Base-by-base conservation (phyloP, 495 filamentous ascomycete genomes). In the Xylaria nigripes region DNA sequence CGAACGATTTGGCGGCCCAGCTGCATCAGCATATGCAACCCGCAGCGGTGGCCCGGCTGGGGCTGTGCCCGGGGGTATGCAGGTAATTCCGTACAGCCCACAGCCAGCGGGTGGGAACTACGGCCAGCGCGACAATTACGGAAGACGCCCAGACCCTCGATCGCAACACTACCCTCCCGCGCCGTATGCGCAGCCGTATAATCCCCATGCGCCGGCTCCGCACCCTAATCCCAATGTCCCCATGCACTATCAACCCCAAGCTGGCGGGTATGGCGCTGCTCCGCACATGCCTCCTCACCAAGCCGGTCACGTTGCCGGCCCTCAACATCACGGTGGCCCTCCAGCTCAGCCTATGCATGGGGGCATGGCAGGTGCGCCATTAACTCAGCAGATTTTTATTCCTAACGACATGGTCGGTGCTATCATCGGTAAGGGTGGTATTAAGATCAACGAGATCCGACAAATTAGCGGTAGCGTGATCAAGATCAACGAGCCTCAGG, bases 381-480 rank as follows among this genome's bases (percentile, higher is more conserved):
- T 98, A 59, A 98, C 93, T 1, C 93, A 98, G 66, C 93, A 98
- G 70, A 98, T 98, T 59, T 98, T 84, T 72, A 98, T 98, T 64
- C 93, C 93, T 42, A 98, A 98, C 69, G 93, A 98, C 64, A 98
- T 98, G 93, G 93, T 98, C 49, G 93, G 93, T 46, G 93, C 93
- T 45, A 98, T 98, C 62, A 98, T 98, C 63, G 93, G 93, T 55
- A 98, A 98, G 74, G 94, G 93, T 52, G 93, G 93, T 56, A 88
- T 90, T 22, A 98, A 98, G 82, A 98, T 98, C 77, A 98, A 98
- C 66, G 93, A 98, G 74, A 98, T 98, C 56, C 84, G 93, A 51
- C 89, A 94, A 61, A 80, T 98, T 60, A 94, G 87, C 62, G 94
- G 94, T 56, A 97, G 93, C 71, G 92, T 97, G 12, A 98, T 98